Evolutionary conservation across 1,284 basidiomycete genomes (phyloP).

Genomic region (Trichosporon asahii): DNA sequence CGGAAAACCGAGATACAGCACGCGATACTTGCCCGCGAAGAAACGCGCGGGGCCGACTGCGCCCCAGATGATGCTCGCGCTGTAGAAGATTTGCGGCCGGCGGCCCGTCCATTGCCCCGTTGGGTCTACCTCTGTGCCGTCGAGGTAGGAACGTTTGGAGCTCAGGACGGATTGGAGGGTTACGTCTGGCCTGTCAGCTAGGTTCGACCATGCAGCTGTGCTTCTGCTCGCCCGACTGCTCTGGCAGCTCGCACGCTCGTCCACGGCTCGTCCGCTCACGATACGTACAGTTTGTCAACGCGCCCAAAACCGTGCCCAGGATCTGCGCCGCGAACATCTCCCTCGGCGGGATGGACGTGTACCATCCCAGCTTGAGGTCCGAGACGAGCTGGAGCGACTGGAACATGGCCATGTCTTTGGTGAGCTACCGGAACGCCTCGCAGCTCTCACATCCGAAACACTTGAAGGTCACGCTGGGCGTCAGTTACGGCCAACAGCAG

Average conservation of each 20-base stretch:
- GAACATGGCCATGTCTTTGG: constrained; percentile 52
- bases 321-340: constrained; percentile 57
- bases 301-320: constrained; percentile 54
- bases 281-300: constrained; percentile 50
- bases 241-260: background rate
- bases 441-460: constrained; percentile 45
- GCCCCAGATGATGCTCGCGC: constrained; percentile 53
- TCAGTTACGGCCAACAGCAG: background rate
- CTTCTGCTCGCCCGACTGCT: too few species aligned
- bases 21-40: constrained; percentile 54
- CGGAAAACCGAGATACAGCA: constrained; percentile 53
- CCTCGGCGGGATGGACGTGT: constrained; percentile 47
- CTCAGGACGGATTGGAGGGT: constrained; percentile 51
- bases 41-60: constrained; percentile 54
- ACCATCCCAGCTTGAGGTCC: constrained; percentile 55
- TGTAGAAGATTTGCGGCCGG: constrained; percentile 49
- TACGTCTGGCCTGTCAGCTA: constrained; percentile 39
- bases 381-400: constrained; percentile 52
- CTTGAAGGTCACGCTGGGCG: constrained; percentile 50
- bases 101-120: constrained; percentile 53
- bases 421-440: constrained; percentile 17
- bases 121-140: constrained; percentile 52
- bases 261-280: too few species aligned
- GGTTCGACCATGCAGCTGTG: too few species aligned
- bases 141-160: constrained; percentile 46